Evolutionary conservation across 306 rosid species (phyloP), one percentile per base, ranked within the genome.

Genomic region (Corylus avellana): DNA sequence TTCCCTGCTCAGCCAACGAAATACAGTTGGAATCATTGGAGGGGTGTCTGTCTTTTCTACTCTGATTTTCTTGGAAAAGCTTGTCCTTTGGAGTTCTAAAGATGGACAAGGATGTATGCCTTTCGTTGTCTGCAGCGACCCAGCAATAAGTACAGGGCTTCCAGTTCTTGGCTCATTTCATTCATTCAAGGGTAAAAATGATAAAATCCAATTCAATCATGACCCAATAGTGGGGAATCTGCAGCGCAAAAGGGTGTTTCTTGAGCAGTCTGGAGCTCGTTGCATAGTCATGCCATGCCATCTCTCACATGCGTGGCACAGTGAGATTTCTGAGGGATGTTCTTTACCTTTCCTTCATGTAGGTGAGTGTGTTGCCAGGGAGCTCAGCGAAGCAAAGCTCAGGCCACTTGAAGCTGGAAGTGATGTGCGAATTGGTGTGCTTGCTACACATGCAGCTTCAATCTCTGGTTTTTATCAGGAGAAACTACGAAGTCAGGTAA

Each of bases 1-100:
- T 32, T 56, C 77, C 25, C 66, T 87, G 25, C 77, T 88, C 68
- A 85, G 86, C 82, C 91, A 85, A 77, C 92, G 92, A 76, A 93
- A 90, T 75, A 90, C 92, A 9, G 59, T 93, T 61, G 98, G 94
- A 44, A 81, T 91, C 67, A 89, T 93, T 29, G 98, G 98, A 54
- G 98, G 98, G 1, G 86, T 85, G 27, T 93, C 97, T 44, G 92
- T 84, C 57, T 81, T 79, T 61, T 91, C 98, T 64, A 90, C 93
- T 75, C 84, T 93, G 54, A 78, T 93, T 79, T 93, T 91, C 95
- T 59, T 93, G 85, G 98, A 93, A 78, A 93, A 93, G 80, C 93
- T 93, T 61, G 97, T 85, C 48, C 85, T 88, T 81, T 91, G 90
- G 97, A 83, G 94, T 57, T 69, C 87, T 75, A 91, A 87, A 71